Evolutionary conservation across 768 basidiomycete species (phyloP), one percentile per base, ranked within the genome.

Genomic region (Guyanaporus albipodus): DNA sequence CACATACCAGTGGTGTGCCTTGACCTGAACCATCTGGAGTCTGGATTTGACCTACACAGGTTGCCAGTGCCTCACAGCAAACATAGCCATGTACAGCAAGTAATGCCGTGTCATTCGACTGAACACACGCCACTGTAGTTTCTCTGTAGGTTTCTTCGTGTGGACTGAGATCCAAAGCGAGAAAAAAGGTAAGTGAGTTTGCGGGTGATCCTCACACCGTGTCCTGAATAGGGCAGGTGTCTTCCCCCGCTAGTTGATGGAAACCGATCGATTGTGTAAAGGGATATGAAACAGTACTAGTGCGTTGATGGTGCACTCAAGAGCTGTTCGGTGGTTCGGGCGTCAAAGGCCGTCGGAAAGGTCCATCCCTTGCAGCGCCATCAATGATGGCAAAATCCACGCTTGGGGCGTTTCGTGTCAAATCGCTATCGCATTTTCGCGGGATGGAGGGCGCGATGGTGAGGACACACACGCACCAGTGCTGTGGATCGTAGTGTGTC

Each of bases 61-160:
- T 44, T 43, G 4, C 6, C 41, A 31, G 37, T 29, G 15, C 38
- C 6, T 4, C 42, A 55, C 52, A 58, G 47, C 56, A 47, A 11
- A n/a, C 15, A 61, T 53, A 55, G 58, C 52, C 8, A 6, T 7
- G 52, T 58, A 58, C 49, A 59, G 58, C 55, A 49, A 49, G 56
- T 44, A 49, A 8, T n/a, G n/a, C 14, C 24, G 19, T 42, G 14
- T 34, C 35, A 34, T 45, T 38, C 19, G 7, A 26, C 21, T 15
- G 19, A 28, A 12, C 12, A 27, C 42, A 9, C 26, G 9, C 17
- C 23, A 41, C 50, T 27, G 36, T 33, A 35, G 12, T 53, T 10
- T 33, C 19, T 35, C 21, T 4, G 24, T 37, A 21, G 0, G 11
- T 24, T 18, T n/a, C 8, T 14, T n/a, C 4, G 27, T 6, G 17